phyloP scores from a whole-genome alignment of 1,284 basidiomycete genomes.

The Trichosporon coremiiforme region DNA sequence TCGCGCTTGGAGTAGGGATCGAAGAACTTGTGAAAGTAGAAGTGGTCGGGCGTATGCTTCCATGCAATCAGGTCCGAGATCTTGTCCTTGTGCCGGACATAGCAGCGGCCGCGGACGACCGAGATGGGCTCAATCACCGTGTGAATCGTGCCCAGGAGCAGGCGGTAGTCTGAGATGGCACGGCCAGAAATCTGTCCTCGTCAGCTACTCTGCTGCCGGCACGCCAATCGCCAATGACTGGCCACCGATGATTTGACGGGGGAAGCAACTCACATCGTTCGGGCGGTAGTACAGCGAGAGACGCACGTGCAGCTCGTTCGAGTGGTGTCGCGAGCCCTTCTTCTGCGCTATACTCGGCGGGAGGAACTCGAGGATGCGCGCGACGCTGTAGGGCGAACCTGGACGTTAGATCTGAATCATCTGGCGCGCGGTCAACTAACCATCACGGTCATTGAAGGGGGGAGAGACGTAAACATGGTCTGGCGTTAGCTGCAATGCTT shows the following conservation, averaged over 20 bases:
- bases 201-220: slow-evolving; percentile 51
- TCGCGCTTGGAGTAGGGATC: slow-evolving; percentile 98
- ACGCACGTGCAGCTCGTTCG: slow-evolving; percentile 63
- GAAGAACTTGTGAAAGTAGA: slow-evolving; percentile 91
- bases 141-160: slow-evolving; percentile 91
- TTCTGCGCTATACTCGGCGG: slow-evolving; percentile 61
- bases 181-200: slow-evolving; percentile 49
- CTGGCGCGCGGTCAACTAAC: slow-evolving; percentile 55
- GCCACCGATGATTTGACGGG: slow-evolving; percentile 2
- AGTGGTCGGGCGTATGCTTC: slow-evolving; percentile 92
- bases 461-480: slow-evolving; percentile 96
- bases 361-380: slow-evolving; percentile 93
- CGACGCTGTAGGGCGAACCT: slow-evolving; percentile 81
- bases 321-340: slow-evolving; percentile 37
- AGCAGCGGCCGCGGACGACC: slow-evolving; percentile 86
- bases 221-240: slow-evolving; percentile 4
- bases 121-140: slow-evolving; percentile 91
- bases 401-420: slow-evolving; percentile 3
- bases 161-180: slow-evolving; percentile 73
- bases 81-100: slow-evolving; percentile 90
- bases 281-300: slow-evolving; percentile 93
- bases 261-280: slow-evolving; percentile 45
- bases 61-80: slow-evolving; percentile 90
- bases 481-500: slow-evolving; percentile 57
- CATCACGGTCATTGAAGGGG: slow-evolving; percentile 74